phyloP scores from a whole-genome alignment of 2,329 filamentous ascomycete genomes.

The Alternaria novae-zelandiae region DNA sequence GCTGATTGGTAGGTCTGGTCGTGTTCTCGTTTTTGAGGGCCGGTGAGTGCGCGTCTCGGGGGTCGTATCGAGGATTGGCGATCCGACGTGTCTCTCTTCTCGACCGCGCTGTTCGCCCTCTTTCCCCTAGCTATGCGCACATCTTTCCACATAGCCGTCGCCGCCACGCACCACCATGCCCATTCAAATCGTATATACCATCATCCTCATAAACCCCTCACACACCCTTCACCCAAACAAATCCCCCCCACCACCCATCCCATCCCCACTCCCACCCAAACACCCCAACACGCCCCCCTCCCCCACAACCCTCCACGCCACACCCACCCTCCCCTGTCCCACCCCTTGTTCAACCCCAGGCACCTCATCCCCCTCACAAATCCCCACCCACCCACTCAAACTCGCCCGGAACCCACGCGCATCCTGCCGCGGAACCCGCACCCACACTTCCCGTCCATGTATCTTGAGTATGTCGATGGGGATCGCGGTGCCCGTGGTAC shows the following conservation, averaged over 20 bases:
- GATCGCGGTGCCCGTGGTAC: conserved; percentile 70
- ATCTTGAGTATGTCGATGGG: conserved; percentile 71
- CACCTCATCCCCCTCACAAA: conserved; percentile 27
- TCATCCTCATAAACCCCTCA: neutral
- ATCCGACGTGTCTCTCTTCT: neutral
- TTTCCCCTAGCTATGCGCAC: neutral
- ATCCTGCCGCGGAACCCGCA: conserved; percentile 37
- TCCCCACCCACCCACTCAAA: conserved; percentile 36
- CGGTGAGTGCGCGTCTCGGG: neutral
- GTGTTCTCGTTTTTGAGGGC: neutral
- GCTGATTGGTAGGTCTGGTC: neutral
- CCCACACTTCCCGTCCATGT: conserved; percentile 22
- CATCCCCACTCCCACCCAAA: conserved; percentile 1
- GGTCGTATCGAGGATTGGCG: neutral
- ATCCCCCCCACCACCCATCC: neutral
- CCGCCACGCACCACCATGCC: neutral
- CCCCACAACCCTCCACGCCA: conserved; percentile 39
- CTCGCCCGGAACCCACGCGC: conserved; percentile 28
- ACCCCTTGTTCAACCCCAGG: conserved; percentile 16
- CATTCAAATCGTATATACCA: neutral
- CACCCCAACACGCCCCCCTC: conserved; percentile 13
- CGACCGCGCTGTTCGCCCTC: neutral
- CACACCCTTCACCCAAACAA: neutral
- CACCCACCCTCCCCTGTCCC: conserved; percentile 15
- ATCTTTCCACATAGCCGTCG: neutral